Percentiles rank a stretch among this genome's conserved stretches.
phyloP scores from a whole-genome alignment of 805 yeast species.

The Ogataea sp. region DNA sequence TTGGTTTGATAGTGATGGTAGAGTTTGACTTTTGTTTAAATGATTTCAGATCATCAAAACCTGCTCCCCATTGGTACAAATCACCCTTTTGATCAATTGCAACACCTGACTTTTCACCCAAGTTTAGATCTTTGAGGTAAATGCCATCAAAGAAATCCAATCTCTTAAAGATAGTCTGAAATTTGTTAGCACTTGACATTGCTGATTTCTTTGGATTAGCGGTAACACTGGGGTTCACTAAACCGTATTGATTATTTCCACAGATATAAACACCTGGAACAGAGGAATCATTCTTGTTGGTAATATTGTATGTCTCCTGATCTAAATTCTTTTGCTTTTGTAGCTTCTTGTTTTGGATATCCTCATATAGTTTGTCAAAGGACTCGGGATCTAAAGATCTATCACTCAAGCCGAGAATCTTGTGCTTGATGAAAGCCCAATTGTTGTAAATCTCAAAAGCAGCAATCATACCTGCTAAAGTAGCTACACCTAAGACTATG shows the following conservation, averaged over 20 bases:
- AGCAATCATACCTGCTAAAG: constrained; percentile 31
- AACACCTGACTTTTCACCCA: constrained; percentile 40
- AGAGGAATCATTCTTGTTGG: constrained; percentile 28
- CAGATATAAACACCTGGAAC: constrained; percentile 57
- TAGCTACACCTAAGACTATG: constrained; percentile 30
- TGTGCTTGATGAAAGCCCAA: constrained; percentile 30
- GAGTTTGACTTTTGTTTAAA: neutral
- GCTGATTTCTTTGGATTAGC: constrained; percentile 8
- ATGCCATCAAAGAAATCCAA: constrained; percentile 56
- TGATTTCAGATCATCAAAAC: constrained; percentile 19
- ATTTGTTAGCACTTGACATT: too few relatives aligned
- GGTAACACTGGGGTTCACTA: constrained; percentile 25
- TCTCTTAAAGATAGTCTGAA: constrained; percentile 48
- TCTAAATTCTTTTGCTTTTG: constrained; percentile 12
- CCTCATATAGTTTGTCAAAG: constrained; percentile 31
- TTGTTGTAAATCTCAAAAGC: constrained; percentile 32
- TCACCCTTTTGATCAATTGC: constrained; percentile 67
- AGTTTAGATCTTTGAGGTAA: constrained; percentile 45
- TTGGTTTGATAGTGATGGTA: constrained; percentile 9
- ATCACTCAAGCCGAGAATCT: constrained; percentile 16
- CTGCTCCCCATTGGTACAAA: constrained; percentile 63
- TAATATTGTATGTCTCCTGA: constrained; percentile 13
- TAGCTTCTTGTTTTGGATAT: constrained; percentile 15
- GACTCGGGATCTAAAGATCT: constrained; percentile 22
- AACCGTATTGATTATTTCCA: constrained; percentile 43